Conservation (phyloP, 75 land plant genomes). For the Sequoiadendron giganteum region DNA sequence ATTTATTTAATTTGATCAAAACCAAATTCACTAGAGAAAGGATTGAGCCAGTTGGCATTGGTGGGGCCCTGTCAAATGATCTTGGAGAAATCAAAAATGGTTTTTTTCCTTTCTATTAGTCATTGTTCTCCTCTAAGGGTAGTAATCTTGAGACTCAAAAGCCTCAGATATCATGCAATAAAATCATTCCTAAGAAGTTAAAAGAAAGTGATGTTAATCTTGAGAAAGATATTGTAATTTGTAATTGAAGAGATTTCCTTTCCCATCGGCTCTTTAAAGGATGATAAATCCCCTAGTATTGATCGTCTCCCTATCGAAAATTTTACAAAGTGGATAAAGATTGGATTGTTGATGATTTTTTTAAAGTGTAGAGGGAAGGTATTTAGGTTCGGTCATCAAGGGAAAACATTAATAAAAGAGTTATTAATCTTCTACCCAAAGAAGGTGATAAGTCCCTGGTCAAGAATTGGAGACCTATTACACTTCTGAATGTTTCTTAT, state of each 20-base stretch:
- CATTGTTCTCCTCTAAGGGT: background rate
- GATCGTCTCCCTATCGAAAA: background rate
- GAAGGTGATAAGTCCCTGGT: background rate
- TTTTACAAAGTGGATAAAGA: background rate
- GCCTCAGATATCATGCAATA: no score
- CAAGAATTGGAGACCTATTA: background rate
- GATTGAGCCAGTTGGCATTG: no score
- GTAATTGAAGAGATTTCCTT: no score
- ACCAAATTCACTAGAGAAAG: no score
- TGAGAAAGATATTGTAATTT: background rate
- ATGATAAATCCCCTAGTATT: background rate
- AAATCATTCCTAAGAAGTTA: background rate
- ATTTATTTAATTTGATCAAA: no score
- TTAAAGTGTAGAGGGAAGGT: no score
- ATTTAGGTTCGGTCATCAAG: background rate
- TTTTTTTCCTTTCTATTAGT: background rate
- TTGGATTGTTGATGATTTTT: background rate
- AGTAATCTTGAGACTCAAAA: background rate
- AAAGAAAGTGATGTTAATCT: background rate
- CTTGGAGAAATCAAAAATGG: background rate
- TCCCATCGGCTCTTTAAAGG: no score
- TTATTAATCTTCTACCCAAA: background rate
- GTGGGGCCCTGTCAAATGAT: no score
- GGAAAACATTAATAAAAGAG: background rate
- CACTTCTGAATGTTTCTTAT: background rate